Evolutionary conservation across 2,329 filamentous ascomycete genomes (phyloP).

Genomic region (Didymosphaeria variabile): DNA sequence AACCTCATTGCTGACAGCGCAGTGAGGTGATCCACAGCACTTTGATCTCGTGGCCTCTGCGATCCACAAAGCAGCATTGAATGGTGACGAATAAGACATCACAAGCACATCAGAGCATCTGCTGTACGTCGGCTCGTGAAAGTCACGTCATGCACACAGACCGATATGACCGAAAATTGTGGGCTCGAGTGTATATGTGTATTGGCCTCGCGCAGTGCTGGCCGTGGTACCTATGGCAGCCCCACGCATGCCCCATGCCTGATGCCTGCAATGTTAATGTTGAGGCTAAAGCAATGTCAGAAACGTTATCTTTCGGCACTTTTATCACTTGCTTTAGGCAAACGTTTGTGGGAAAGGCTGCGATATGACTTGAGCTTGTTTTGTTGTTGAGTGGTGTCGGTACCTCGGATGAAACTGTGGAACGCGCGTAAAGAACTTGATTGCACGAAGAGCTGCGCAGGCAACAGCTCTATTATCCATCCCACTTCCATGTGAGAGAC

Average conservation of each 20-base stretch:
- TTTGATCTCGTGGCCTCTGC: conserved; percentile 1
- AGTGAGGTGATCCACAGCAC: background rate
- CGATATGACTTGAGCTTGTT: no score
- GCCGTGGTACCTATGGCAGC: background rate
- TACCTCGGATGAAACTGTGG: no score
- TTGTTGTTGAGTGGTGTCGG: no score
- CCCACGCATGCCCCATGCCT: background rate
- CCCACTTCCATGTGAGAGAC: no score
- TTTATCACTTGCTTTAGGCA: no score
- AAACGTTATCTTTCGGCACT: no score
- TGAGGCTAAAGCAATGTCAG: background rate
- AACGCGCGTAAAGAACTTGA: no score
- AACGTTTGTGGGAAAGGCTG: no score
- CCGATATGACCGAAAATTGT: background rate
- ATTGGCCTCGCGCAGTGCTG: background rate
- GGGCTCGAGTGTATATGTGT: background rate
- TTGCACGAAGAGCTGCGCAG: no score
- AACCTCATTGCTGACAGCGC: background rate
- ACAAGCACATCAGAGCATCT: no score
- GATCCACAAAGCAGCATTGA: background rate
- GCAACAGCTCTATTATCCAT: no score
- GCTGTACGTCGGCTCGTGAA: background rate
- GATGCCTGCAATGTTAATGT: background rate
- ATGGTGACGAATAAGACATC: background rate
- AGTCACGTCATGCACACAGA: background rate